These are phyloP conservation scores for Daedaleopsis sinensis DNA, from an alignment of 768 basidiomycete genomes.

Conservation along the genomic window DNA sequence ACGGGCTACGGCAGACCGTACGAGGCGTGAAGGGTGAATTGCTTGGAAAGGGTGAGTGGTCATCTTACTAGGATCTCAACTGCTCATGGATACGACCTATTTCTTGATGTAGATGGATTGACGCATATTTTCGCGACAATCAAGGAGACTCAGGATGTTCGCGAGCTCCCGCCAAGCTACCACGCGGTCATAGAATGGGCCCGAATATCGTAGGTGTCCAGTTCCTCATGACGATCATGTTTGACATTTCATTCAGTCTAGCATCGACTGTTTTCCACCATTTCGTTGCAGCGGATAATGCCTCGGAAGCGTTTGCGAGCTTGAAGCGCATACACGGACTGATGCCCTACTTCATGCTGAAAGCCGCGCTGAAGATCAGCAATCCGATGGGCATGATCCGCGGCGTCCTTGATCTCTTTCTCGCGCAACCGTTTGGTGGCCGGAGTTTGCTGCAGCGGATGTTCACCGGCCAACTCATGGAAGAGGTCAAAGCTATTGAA, in stretches of 20 bases:
- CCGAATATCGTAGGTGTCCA: constrained; percentile 79
- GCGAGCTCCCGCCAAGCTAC: constrained; percentile 81
- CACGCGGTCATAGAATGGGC: constrained; percentile 95
- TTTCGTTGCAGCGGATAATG: constrained; percentile 90
- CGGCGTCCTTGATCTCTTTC: constrained; percentile 92
- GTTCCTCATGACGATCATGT: constrained; percentile 4
- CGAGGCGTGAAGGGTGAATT: constrained; percentile 91
- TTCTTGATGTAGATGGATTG: constrained; percentile 67
- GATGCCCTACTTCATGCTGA: constrained; percentile 98
- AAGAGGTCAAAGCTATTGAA: constrained; percentile 84
- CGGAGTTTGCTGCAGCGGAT: constrained; percentile 91
- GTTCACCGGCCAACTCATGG: constrained; percentile 91
- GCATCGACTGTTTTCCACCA: constrained; percentile 97
- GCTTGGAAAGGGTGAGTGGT: constrained; percentile 70
- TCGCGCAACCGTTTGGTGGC: constrained; percentile 96
- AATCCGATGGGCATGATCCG: constrained; percentile 98
- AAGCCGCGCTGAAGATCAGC: constrained; percentile 86
- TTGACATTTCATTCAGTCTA: constrained; percentile 51
- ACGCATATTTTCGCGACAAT: constrained; percentile 88
- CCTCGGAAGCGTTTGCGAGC: constrained; percentile 84
- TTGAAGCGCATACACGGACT: constrained; percentile 93
- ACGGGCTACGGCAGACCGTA: constrained; percentile 80
- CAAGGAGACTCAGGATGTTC: constrained; percentile 75
- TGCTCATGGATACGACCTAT: too few species aligned
- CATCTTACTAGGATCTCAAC: neutral